Base-by-base conservation (phyloP, 306 rosid genomes). In the Astragalus glycyphyllos region DNA sequence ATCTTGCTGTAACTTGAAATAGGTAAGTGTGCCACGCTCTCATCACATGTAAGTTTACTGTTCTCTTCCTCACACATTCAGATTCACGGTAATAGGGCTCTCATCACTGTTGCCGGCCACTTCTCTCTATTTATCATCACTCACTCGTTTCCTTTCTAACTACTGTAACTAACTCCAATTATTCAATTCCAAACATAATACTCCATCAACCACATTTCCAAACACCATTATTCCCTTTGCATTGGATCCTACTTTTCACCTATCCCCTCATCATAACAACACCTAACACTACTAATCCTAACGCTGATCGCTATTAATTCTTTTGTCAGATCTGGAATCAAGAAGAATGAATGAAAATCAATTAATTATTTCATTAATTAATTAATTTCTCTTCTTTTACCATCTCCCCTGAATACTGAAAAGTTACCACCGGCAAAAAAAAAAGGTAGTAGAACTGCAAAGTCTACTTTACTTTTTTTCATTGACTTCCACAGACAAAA, bases 201-300 rank as follows among this genome's bases (percentile, higher is more conserved):
- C n/a, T n/a, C n/a, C n/a, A n/a, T n/a, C n/a, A n/a, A n/a, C n/a
- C n/a, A n/a, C n/a, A n/a, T n/a, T n/a, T n/a, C n/a, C n/a, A n/a
- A n/a, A n/a, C n/a, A n/a, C n/a, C 26, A 54, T 20, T 53, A 29
- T 56, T 58, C 44, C 3, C 54, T 8, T 23, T 34, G 54, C 77
- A 72, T 72, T 72, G 77, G 77, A 72, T 72, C 29, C 77, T 16
- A 32, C 20, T 51, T 58, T 71, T 58, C 55, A 59, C 77, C 61
- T 17, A 60, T 60, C 48, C 9, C 49, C n/a, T n/a, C 68, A 46
- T 58, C 14, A 58, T 58, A 57, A 5, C n/a, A 29, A 26, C 3
- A 2, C 31, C 31, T 26, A 26, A 1, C 3, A 26, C 31, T 20
- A 20, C 5, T 20, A 35, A 9, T 38, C 29, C 9, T 60, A 20